Base-by-base conservation (phyloP, 768 basidiomycete species). In the Vishniacozyma victoriae region DNA sequence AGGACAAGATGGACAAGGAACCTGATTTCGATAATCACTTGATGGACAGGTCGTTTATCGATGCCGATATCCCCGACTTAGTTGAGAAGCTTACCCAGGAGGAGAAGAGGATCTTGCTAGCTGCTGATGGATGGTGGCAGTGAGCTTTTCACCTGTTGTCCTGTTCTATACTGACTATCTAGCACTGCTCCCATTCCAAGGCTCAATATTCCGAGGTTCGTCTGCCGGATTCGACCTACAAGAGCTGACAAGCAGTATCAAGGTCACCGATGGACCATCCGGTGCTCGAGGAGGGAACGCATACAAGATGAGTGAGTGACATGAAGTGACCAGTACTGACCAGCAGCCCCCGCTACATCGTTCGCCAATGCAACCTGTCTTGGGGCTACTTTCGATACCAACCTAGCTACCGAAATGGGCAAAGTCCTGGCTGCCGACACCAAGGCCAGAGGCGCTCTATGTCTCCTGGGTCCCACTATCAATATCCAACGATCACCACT, bases 211-310 rank as follows among this genome's bases (percentile, higher is more conserved):
- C 50, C 50, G 12, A 25, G 24, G 24, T 16, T 26, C 25, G 14
- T 22, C 18, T 13, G 19, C 16, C 7, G 39, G 24, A 18, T 12
- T 12, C 20, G 24, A n/a, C 7, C 14, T n/a, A 35, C 14, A 15
- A 11, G 9, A 20, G 12, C 22, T 4, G 19, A 26, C 29, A 33
- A 31, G 5, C 20, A 55, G 49, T 7, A 38, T 53, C 31, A 47
- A 83, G 20, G 83, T 86, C 78, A 82, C 81, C 61, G 82, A 84
- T 71, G 83, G 82, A 6, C 82, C 83, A 22, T 83, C 83, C 79
- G 84, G 84, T 35, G 82, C 84, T 25, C 75, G 83, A 60, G 84
- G 84, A 23, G 53, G 45, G 9, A 46, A 37, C 3, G 62, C 63
- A 57, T 67, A 48, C 44, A 48, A 67, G n/a, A 67, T 64, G 65